Percentiles rank a stretch among this genome's conserved stretches.
Conservation (phyloP, 169 alveolate genomes). For the Plasmodium gonderi region DNA sequence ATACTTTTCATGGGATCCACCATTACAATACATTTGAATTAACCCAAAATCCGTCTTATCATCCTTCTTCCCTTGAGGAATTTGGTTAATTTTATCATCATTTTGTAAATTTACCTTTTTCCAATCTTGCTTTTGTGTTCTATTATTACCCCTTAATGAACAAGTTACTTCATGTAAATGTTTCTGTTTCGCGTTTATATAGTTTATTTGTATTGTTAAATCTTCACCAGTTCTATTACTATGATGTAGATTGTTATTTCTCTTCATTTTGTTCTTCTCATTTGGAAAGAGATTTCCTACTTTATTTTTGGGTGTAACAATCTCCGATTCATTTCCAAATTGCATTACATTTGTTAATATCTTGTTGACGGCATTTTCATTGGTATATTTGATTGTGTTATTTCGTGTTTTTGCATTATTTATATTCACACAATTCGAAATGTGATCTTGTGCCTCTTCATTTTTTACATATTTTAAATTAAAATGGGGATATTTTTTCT, state of each 20-base stretch:
- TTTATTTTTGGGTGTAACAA: not conserved
- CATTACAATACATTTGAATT: not conserved
- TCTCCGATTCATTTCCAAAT: not conserved
- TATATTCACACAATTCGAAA: not conserved
- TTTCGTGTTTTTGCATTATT: slow-evolving; percentile 9
- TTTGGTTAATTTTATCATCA: not conserved
- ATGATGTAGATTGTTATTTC: not conserved
- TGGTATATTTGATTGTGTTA: not conserved
- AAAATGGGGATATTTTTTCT: slow-evolving; percentile 28
- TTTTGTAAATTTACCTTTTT: not conserved
- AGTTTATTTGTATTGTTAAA: not conserved
- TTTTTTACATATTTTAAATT: slow-evolving; percentile 25
- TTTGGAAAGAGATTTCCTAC: not conserved
- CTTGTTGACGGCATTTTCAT: not conserved
- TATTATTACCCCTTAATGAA: not conserved
- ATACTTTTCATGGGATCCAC: not conserved
- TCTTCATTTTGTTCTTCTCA: not conserved
- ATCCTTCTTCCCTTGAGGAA: not conserved
- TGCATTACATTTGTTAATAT: not conserved
- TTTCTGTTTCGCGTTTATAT: not conserved
- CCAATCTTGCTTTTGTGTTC: not conserved
- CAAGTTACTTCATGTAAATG: not conserved
- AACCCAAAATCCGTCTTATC: not conserved
- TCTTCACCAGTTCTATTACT: not conserved
- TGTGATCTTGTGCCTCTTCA: not conserved